Evolutionary conservation across 164 flowering plant genomes (phyloP), one percentile per base, ranked within the genome.

Genomic region (Akebia trifoliata): DNA sequence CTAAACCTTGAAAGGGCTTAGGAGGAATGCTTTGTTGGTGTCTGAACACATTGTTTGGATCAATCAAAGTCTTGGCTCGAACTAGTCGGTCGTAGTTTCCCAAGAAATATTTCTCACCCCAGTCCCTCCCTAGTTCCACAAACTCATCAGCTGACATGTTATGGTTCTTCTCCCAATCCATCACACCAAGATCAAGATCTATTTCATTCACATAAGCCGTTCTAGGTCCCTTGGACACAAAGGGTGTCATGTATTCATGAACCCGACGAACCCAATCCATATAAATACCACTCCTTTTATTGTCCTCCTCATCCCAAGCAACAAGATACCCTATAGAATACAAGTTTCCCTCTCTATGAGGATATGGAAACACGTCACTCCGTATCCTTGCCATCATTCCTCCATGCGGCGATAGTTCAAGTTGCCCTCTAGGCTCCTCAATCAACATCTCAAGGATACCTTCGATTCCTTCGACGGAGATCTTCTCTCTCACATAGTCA

Each of bases 101-200:
- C 57, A 57, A 9, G 26, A 64, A 64, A 39, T 64, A 57, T 36
- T 50, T 64, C 62, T 57, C 62, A 6, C 68, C 68, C 68, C 68
- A 64, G 8, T 9, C 24, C n/a, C 62, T 57, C 17, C 57, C 68
- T 17, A 28, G 25, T 24, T 64, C 62, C 6, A 63, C 61, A 8
- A 43, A 46, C 18, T 56, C 59, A 8, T 55, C 35, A 26, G 32
- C 32, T 11, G 59, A 39, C 17, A 55, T 57, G 21, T 4, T 26
- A 38, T 9, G 39, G 12, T 56, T 56, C n/a, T n/a, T n/a, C 7
- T 31, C 34, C 58, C 58, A 40, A 39, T 64, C 45, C 50, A 52
- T 51, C 4, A 51, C 62, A 9, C 68, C 68, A 39, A 64, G 52
- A 45, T 64, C 68, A 29, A 64, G 50, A 45, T 58, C 62, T 36